Base-by-base conservation (phyloP, 1,284 basidiomycete species). In the Filobasidium uniguttulatum region DNA sequence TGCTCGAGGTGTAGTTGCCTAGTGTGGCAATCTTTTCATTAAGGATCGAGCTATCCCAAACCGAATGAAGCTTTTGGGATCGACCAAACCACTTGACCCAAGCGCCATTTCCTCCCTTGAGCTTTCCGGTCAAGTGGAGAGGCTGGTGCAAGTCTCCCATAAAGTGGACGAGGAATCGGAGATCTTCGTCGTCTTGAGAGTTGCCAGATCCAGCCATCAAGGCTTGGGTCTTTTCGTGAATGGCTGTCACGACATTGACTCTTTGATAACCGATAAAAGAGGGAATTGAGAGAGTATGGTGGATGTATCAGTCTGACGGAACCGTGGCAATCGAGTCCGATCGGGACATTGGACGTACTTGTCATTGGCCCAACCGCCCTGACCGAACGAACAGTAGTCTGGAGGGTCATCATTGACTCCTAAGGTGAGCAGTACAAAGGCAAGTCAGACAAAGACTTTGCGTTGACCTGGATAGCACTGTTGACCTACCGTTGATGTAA, bases 141-240 rank as follows among this genome's bases (percentile, higher is more conserved):
- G 89, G 89, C 76, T 84, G 82, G 62, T 93, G 89, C 73, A 91
- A 73, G 62, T 94, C 90, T 0, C 90, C 90, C 8, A 91, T 55
- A 56, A 88, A 89, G 64, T 96, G 90, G 31, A 89, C 77, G 44
- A 96, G 72, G 72, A 93, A 94, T 63, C 86, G 84, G 61, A 93
- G 73, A 1, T 87, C 83, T 61, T 72, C 69, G 57, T 75, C 73
- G 12, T 68, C 65, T 48, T 63, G 59, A 44, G 50, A 55, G 6
- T 62, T 60, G 22, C 38, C 49, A 12, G 26, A 17, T 35, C 29
- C 41, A 29, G 63, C 62, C 56, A 60, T 60, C 6, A 70, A 44
- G 15, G 56, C 56, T 35, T 64, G 65, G 0, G 84, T 85, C 34
- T 78, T 78, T 60, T 90, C 90, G 56, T 79, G 72, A 35, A 88